Conservation (phyloP, 177 flowering plant species). For the Telopea speciosissima region DNA sequence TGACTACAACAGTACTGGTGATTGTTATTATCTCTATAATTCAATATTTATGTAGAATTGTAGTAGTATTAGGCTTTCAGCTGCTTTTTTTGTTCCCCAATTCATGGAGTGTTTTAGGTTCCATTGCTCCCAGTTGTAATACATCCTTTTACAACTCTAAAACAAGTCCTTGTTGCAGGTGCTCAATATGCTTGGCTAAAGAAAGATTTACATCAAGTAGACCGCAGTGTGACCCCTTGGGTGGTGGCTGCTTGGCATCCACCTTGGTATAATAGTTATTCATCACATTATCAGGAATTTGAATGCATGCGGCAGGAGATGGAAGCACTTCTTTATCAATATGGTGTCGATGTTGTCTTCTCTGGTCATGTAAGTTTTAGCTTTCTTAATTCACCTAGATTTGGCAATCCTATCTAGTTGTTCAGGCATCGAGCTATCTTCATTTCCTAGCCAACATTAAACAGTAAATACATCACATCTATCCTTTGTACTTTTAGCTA, state of each 20-base stretch:
- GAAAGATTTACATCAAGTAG: conserved; percentile 44
- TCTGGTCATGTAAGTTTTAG: conserved; percentile 72
- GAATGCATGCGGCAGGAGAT: conserved; percentile 95
- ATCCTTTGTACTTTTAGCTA: not conserved
- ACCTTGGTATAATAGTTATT: conserved; percentile 93
- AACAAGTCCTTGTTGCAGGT: conserved; percentile 32
- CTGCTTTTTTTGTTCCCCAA: too few species aligned
- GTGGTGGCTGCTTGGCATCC: conserved; percentile 92
- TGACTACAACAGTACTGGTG: conserved; percentile 70
- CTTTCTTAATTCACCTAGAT: not conserved
- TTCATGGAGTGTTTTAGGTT: not conserved
- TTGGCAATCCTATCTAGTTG: not conserved
- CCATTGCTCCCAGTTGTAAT: not conserved
- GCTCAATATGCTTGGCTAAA: conserved; percentile 74
- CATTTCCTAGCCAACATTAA: not conserved
- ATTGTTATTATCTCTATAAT: conserved; percentile 2
- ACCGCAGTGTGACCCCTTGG: conserved; percentile 79
- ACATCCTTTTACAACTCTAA: not conserved
- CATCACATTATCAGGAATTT: conserved; percentile 89
- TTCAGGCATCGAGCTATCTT: not conserved
- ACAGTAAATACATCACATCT: not conserved
- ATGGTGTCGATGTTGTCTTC: conserved; percentile 73
- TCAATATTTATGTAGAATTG: not conserved
- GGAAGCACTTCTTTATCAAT: conserved; percentile 65
- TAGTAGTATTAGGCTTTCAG: not conserved